Percentiles rank a stretch among this genome's conserved stretches.
Conservation (phyloP, 2,329 filamentous ascomycete genomes). For the Phialemoniopsis sp. region DNA sequence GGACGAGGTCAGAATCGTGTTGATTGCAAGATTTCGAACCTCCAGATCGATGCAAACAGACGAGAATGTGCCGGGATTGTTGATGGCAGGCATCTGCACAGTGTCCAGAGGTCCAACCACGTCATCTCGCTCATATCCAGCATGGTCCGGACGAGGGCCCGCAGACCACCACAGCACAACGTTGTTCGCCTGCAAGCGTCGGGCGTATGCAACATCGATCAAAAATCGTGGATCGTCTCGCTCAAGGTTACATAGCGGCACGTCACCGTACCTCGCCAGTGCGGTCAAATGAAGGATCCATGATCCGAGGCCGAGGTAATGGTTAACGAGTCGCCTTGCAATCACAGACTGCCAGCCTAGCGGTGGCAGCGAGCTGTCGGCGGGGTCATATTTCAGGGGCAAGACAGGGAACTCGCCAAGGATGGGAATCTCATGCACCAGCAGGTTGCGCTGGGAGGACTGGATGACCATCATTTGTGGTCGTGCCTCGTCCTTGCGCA, state of each 20-base stretch:
- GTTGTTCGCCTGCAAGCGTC: constrained; percentile 83
- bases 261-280: constrained; percentile 85
- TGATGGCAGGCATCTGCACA: constrained; percentile 88
- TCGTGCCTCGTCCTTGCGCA: constrained; percentile 77
- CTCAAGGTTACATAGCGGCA: constrained; percentile 93
- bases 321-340: constrained; percentile 77
- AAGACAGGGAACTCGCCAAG: constrained; percentile 81
- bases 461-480: constrained; percentile 86
- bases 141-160: constrained; percentile 84
- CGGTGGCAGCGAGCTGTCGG: constrained; percentile 83
- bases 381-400: constrained; percentile 73
- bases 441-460: constrained; percentile 75
- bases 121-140: constrained; percentile 92
- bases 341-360: constrained; percentile 92
- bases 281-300: constrained; percentile 89
- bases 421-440: constrained; percentile 81
- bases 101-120: constrained; percentile 77
- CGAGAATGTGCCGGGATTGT: constrained; percentile 89
- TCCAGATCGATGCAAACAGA: constrained; percentile 96
- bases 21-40: constrained; percentile 91
- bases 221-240: constrained; percentile 90
- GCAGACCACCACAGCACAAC: constrained; percentile 97
- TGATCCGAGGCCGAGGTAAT: constrained; percentile 87
- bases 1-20: constrained; percentile 94
- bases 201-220: constrained; percentile 92